A percentile compares a stretch with the other conserved stretches of the same genome.
phyloP scores from a whole-genome alignment of 1,284 basidiomycete genomes.

The Stereum hirsutum region DNA sequence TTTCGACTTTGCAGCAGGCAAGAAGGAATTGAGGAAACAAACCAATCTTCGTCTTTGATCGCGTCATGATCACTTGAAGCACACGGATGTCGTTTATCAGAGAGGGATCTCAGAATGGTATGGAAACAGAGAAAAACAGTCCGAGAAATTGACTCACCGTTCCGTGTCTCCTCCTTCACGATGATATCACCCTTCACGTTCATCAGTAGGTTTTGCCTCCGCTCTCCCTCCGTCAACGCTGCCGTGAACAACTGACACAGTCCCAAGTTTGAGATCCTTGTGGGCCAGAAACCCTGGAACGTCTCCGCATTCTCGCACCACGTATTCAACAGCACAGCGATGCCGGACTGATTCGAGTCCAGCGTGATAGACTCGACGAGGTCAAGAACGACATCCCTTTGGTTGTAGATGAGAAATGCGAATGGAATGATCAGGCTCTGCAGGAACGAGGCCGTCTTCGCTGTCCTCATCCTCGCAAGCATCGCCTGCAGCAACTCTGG shows the following conservation, averaged over 20 bases:
- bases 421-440: constrained; percentile 91
- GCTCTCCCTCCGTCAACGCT: constrained; percentile 52
- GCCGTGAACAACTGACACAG: constrained; percentile 76
- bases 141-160: constrained; percentile 45
- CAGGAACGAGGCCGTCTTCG: constrained; percentile 83
- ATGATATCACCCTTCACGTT: constrained; percentile 97
- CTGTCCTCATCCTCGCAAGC: constrained; percentile 69
- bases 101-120: constrained; percentile 9
- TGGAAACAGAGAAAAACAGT: constrained; percentile 11
- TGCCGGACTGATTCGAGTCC: constrained; percentile 47
- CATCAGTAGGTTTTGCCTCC: constrained; percentile 51
- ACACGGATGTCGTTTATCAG: no score
- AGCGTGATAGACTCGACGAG: constrained; percentile 29
- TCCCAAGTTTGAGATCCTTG: constrained; percentile 77
- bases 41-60: constrained; percentile 85
- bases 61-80: constrained; percentile 98
- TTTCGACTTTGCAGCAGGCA: background rate
- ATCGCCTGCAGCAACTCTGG: constrained; percentile 83
- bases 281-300: constrained; percentile 92
- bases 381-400: constrained; percentile 62
- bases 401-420: constrained; percentile 73
- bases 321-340: constrained; percentile 77
- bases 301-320: constrained; percentile 95
- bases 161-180: constrained; percentile 66
- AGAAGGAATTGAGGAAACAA: constrained; percentile 19